These are phyloP conservation scores for Zygoascus meyerae DNA, from an alignment of 1,139 yeast genomes.

Conservation along the genomic window DNA sequence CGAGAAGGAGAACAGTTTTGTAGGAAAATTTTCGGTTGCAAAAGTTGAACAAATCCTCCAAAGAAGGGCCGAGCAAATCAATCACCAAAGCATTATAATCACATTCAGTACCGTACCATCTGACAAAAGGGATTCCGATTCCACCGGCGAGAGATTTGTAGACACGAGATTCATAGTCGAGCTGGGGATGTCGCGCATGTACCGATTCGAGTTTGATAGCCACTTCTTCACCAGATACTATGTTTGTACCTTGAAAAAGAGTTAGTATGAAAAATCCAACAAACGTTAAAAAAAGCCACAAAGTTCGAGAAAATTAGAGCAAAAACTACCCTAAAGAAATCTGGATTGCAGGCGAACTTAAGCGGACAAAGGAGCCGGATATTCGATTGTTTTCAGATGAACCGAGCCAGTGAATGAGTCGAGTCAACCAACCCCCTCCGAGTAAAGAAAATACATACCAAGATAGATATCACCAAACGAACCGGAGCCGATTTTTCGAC, in stretches of 20 bases:
- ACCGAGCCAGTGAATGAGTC: not conserved
- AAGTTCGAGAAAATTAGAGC: not conserved
- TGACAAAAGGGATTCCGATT: constrained; percentile 92
- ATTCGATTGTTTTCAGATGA: not conserved
- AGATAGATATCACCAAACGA: constrained; percentile 96
- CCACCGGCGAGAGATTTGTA: constrained; percentile 94
- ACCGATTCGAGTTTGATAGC: constrained; percentile 92
- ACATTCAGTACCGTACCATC: constrained; percentile 97
- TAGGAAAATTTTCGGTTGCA: constrained; percentile 90
- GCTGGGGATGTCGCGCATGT: constrained; percentile 91
- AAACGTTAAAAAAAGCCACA: not conserved
- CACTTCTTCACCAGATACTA: constrained; percentile 94
- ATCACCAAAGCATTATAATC: constrained; percentile 97
- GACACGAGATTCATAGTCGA: constrained; percentile 94
- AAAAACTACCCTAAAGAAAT: not conserved
- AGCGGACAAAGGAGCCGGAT: too few relatives aligned
- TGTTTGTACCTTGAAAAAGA: constrained; percentile 53
- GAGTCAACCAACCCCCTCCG: not conserved
- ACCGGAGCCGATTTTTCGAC: constrained; percentile 95
- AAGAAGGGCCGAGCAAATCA: constrained; percentile 89
- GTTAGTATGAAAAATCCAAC: constrained; percentile 3
- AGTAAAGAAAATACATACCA: constrained; percentile 38
- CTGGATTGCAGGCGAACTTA: too few relatives aligned
- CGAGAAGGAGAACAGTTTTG: constrained; percentile 86
- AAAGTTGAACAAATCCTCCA: constrained; percentile 92